These are phyloP conservation scores for Ogataea pilisensis DNA, from an alignment of 805 yeast species.

Conservation along the genomic window DNA sequence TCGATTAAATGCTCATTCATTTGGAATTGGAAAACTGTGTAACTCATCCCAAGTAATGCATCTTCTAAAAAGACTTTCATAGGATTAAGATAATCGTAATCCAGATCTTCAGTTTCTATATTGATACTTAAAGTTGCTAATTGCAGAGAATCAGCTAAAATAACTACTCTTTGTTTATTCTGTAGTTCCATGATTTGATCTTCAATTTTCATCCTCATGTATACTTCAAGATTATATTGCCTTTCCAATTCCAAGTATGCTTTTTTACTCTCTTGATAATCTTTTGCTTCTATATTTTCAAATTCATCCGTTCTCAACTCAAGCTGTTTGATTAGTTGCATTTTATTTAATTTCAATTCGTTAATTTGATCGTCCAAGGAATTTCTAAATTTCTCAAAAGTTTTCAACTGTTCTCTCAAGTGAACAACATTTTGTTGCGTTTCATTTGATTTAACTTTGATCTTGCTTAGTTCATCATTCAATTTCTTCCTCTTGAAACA, in stretches of 20 bases:
- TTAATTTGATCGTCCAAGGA: conserved; percentile 14
- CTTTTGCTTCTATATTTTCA: conserved; percentile 3
- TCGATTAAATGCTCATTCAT: neutral
- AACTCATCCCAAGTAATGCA: conserved; percentile 10
- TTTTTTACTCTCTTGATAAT: conserved; percentile 1
- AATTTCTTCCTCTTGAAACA: conserved; percentile 1
- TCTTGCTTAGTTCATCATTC: neutral
- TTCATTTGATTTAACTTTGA: conserved; percentile 1
- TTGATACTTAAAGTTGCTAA: neutral
- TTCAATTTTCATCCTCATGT: conserved; percentile 21
- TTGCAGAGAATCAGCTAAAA: conserved; percentile 3
- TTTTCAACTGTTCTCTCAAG: conserved; percentile 3
- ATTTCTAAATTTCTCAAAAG: conserved; percentile 6
- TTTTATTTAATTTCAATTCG: conserved; percentile 9
- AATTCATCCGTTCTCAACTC: conserved; percentile 6
- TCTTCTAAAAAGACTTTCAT: conserved; percentile 11
- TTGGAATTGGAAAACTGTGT: conserved; percentile 4
- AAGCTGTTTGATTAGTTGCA: conserved; percentile 7
- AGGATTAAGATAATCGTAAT: conserved; percentile 3
- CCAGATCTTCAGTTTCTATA: neutral
- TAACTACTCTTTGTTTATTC: conserved; percentile 13
- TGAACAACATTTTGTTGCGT: conserved; percentile 1
- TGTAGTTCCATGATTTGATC: conserved; percentile 20
- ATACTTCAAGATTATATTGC: conserved; percentile 11
- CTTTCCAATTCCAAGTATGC: conserved; percentile 2